These are phyloP conservation scores for Boletus calvinii DNA, from an alignment of 1,284 basidiomycete genomes.

Conservation along the genomic window DNA sequence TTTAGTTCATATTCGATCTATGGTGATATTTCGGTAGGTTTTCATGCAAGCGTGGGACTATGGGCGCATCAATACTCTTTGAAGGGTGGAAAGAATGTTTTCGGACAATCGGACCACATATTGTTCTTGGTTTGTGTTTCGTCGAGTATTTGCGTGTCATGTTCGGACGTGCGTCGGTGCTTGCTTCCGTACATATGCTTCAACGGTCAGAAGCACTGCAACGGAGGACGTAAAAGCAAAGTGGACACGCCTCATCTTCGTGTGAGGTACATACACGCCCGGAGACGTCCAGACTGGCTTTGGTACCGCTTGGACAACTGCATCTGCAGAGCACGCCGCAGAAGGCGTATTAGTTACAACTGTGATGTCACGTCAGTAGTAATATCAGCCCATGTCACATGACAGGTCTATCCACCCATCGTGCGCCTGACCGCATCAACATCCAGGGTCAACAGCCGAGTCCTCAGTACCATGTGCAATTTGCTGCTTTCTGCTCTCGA, in stretches of 20 bases:
- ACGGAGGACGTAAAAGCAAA: constrained; percentile 11
- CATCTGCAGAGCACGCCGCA: constrained; percentile 18
- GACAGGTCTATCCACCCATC: constrained; percentile 4
- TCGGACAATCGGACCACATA: constrained; percentile 12
- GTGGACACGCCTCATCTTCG: constrained; percentile 12
- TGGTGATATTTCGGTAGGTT: constrained; percentile 18
- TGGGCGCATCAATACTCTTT: constrained; percentile 1
- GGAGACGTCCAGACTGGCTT: constrained; percentile 12
- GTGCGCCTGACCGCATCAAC: constrained; percentile 14
- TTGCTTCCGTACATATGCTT: constrained; percentile 10
- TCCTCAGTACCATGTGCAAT: constrained; percentile 21
- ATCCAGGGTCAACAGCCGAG: constrained; percentile 13
- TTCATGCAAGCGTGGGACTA: constrained; percentile 4
- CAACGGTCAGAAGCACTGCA: constrained; percentile 1
- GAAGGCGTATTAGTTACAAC: constrained; percentile 27
- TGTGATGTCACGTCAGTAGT: constrained; percentile 32
- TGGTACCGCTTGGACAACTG: constrained; percentile 26
- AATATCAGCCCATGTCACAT: constrained; percentile 25
- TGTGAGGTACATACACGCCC: constrained; percentile 2
- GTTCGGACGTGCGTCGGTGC: constrained; percentile 7
- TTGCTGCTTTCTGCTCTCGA: constrained; percentile 38
- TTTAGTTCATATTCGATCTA: constrained; percentile 24
- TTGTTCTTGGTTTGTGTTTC: constrained; percentile 22
- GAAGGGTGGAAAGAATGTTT: constrained; percentile 1
- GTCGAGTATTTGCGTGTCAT: constrained; percentile 24